phyloP scores from a whole-genome alignment of 768 basidiomycete genomes.

The Cantharellus anzutake region DNA sequence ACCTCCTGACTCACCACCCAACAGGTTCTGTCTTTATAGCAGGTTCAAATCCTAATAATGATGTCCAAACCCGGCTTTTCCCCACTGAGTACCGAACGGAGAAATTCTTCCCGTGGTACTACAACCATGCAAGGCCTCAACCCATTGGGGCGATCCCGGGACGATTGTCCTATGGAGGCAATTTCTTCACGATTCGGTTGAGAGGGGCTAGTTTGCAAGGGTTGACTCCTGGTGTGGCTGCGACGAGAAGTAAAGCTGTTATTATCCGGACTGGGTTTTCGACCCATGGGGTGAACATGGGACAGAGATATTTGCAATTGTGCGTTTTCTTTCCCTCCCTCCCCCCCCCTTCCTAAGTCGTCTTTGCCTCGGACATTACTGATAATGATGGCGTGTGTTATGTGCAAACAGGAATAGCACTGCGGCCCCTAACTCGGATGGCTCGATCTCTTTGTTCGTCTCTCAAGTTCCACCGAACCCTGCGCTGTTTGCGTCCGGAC shows the following conservation, averaged over 20 bases:
- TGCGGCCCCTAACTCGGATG: slow-evolving; percentile 36
- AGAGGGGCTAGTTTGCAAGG: slow-evolving; percentile 31
- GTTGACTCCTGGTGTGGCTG: slow-evolving; percentile 19
- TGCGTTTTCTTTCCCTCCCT: neutral
- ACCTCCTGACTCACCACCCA: too few species aligned
- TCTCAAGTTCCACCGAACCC: slow-evolving; percentile 64
- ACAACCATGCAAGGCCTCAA: slow-evolving; percentile 36
- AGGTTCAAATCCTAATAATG: slow-evolving; percentile 67
- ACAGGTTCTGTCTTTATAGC: slow-evolving; percentile 41
- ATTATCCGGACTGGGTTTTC: slow-evolving; percentile 56
- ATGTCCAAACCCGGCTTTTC: slow-evolving; percentile 29
- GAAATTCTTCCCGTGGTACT: slow-evolving; percentile 71
- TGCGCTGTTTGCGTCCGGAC: slow-evolving; percentile 76
- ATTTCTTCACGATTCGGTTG: slow-evolving; percentile 47
- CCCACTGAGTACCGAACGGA: slow-evolving; percentile 83
- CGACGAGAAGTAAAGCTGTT: slow-evolving; percentile 31
- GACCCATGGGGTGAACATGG: slow-evolving; percentile 69
- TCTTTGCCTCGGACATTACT: neutral
- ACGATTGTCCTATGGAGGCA: slow-evolving; percentile 56
- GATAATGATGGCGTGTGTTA: slow-evolving; percentile 9
- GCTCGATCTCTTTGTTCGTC: slow-evolving; percentile 42
- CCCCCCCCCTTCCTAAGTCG: too few species aligned
- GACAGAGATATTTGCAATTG: slow-evolving; percentile 54
- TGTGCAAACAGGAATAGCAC: slow-evolving; percentile 19
- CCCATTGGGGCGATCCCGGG: slow-evolving; percentile 32